Evolutionary conservation across 352 stramenopile species (phyloP).

Genomic region (Phytophthora quininea): DNA sequence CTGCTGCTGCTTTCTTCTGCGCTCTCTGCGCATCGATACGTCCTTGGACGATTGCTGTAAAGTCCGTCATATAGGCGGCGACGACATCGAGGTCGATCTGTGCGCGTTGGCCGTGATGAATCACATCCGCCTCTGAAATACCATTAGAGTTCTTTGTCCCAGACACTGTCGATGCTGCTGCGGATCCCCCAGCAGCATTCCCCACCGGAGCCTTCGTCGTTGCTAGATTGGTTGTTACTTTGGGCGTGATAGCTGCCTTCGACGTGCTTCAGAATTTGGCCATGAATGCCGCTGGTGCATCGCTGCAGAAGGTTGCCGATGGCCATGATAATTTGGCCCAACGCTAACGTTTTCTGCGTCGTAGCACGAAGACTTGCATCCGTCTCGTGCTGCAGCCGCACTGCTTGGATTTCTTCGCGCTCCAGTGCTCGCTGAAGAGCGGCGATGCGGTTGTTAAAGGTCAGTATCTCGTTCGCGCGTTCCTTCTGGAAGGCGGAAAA

Average conservation of each 20-base stretch:
- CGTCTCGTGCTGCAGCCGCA: constrained; percentile 87
- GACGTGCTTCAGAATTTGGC: constrained; percentile 89
- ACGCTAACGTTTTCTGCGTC: constrained; percentile 90
- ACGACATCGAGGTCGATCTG: constrained; percentile 92
- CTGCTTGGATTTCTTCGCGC: constrained; percentile 62
- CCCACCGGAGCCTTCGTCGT: constrained; percentile 13
- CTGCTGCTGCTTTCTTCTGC: constrained; percentile 65
- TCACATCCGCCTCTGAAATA: constrained; percentile 83
- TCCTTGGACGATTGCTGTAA: constrained; percentile 81
- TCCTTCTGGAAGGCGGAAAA: constrained; percentile 90
- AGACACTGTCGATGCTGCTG: constrained; percentile 3
- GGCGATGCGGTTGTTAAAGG: constrained; percentile 92
- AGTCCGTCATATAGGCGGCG: constrained; percentile 94
- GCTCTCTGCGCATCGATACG: constrained; percentile 74
- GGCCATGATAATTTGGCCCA: constrained; percentile 91
- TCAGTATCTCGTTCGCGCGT: constrained; percentile 92
- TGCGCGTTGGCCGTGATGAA: constrained; percentile 86
- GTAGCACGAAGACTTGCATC: constrained; percentile 88
- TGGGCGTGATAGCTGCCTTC: constrained; percentile 47
- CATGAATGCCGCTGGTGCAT: constrained; percentile 85
- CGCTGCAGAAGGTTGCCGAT: constrained; percentile 86
- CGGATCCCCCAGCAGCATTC: constrained; percentile 12
- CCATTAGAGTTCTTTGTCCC: constrained; percentile 34
- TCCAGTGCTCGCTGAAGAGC: constrained; percentile 85
- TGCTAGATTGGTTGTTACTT: constrained; percentile 22